Evolutionary conservation across 106 monocot species (phyloP).

Genomic region (Dendrobium chrysotoxum): DNA sequence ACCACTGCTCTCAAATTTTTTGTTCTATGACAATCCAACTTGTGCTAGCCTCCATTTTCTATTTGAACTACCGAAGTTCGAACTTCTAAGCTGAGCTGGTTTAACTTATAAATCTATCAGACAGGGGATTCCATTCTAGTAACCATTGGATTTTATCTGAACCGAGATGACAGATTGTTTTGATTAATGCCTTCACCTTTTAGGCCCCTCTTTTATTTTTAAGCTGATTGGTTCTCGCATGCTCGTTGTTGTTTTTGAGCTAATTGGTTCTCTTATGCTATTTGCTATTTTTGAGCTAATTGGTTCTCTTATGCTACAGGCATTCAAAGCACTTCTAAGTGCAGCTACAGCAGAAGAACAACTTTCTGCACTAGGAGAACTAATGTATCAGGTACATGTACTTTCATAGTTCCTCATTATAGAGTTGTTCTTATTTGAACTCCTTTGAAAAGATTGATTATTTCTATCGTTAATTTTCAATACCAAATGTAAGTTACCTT

Average conservation of each 20-base stretch:
- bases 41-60: too few species aligned
- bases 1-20: neutral
- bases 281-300: neutral
- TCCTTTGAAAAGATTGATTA: neutral
- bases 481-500: neutral
- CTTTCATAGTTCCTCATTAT: neutral
- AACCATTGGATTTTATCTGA: too few species aligned
- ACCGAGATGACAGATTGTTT: neutral
- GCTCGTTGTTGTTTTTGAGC: too few species aligned
- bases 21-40: too few species aligned
- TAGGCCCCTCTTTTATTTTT: neutral
- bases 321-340: constrained; percentile 80
- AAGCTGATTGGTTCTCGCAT: too few species aligned
- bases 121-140: too few species aligned
- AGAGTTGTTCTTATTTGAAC: too few species aligned
- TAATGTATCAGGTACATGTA: constrained; percentile 83
- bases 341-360: constrained; percentile 77
- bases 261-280: too few species aligned
- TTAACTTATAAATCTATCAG: too few species aligned
- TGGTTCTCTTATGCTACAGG: constrained; percentile 26
- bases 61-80: too few species aligned
- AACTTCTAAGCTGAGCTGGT: too few species aligned
- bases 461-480: neutral
- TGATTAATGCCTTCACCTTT: neutral
- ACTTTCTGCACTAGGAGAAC: constrained; percentile 84